A percentile compares a stretch with the other conserved stretches of the same genome.
These are phyloP conservation scores for Parathielavia hyrcaniae DNA, from an alignment of 495 filamentous ascomycete species.

Conservation along the genomic window DNA sequence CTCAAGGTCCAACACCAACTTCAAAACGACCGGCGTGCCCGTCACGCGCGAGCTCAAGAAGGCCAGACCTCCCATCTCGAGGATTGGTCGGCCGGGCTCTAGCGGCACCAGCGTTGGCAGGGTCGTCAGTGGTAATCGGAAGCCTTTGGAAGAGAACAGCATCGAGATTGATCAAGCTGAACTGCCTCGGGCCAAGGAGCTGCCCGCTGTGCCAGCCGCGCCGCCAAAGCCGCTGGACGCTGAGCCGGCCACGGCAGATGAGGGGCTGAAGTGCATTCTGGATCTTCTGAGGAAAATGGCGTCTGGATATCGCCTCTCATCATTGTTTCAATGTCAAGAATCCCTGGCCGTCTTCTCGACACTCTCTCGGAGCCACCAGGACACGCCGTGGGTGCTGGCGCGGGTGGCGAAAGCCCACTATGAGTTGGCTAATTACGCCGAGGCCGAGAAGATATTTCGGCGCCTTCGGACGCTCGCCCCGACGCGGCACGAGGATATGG, in stretches of 20 bases:
- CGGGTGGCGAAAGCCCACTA: constrained; percentile 85
- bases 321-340: constrained; percentile 69
- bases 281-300: constrained; percentile 80
- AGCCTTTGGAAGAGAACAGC: constrained; percentile 54
- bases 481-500: constrained; percentile 83
- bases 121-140: constrained; percentile 81
- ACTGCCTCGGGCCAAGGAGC: constrained; percentile 47
- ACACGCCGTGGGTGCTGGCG: constrained; percentile 91
- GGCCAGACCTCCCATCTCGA: constrained; percentile 57
- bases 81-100: constrained; percentile 46
- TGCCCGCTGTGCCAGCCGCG: constrained; percentile 27
- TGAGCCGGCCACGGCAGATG: constrained; percentile 56
- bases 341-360: constrained; percentile 65
- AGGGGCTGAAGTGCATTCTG: constrained; percentile 68
- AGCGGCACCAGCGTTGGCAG: constrained; percentile 64
- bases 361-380: constrained; percentile 67
- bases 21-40: constrained; percentile 49
- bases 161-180: constrained; percentile 58
- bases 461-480: constrained; percentile 69
- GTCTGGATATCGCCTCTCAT: constrained; percentile 66
- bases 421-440: constrained; percentile 74
- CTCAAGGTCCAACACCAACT: constrained; percentile 55
- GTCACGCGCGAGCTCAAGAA: constrained; percentile 72
- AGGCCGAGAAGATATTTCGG: constrained; percentile 79
- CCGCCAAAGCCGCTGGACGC: constrained; percentile 42